These are phyloP conservation scores for Rosa persica DNA, from an alignment of 306 rosid species.

Conservation along the genomic window DNA sequence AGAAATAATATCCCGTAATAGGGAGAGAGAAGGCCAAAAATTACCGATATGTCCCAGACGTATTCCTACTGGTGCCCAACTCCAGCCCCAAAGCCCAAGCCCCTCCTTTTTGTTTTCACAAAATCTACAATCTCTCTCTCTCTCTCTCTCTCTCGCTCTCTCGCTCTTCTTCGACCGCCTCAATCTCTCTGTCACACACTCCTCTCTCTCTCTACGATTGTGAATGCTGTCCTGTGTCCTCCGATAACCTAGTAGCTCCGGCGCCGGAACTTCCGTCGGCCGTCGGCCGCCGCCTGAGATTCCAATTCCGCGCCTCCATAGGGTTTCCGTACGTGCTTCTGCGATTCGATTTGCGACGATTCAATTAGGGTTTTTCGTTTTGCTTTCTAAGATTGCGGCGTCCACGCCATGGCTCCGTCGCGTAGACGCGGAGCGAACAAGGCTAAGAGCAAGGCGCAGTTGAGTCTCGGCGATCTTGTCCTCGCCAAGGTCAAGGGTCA, in stretches of 20 bases:
- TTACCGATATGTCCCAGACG: constrained; percentile 39
- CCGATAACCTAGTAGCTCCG: constrained; percentile 47
- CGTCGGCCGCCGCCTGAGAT: constrained; percentile 34
- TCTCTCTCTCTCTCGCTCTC: constrained; percentile 28
- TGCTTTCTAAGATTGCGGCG: constrained; percentile 38
- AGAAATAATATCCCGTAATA: neutral
- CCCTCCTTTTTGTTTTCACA: constrained; percentile 31
- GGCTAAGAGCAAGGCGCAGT: constrained; percentile 59
- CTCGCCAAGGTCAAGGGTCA: constrained; percentile 99
- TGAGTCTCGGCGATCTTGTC: constrained; percentile 93
- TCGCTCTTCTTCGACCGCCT: constrained; percentile 46
- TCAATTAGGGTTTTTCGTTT: constrained; percentile 11
- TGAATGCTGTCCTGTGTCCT: constrained; percentile 34
- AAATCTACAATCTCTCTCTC: constrained; percentile 39
- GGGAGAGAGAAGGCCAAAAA: constrained; percentile 14
- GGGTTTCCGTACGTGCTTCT: constrained; percentile 37
- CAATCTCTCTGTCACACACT: constrained; percentile 33
- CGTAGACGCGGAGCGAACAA: constrained; percentile 94
- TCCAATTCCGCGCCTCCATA: constrained; percentile 41
- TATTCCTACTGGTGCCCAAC: constrained; percentile 10
- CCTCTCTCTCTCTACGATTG: constrained; percentile 26
- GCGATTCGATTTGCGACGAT: constrained; percentile 12
- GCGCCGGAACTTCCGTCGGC: constrained; percentile 39
- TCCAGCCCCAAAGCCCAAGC: constrained; percentile 22
- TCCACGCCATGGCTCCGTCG: constrained; percentile 75